A percentile compares a stretch with the other conserved stretches of the same genome.
phyloP scores from a whole-genome alignment of 1,139 yeast genomes.

The Casaregolazyma lundiana region DNA sequence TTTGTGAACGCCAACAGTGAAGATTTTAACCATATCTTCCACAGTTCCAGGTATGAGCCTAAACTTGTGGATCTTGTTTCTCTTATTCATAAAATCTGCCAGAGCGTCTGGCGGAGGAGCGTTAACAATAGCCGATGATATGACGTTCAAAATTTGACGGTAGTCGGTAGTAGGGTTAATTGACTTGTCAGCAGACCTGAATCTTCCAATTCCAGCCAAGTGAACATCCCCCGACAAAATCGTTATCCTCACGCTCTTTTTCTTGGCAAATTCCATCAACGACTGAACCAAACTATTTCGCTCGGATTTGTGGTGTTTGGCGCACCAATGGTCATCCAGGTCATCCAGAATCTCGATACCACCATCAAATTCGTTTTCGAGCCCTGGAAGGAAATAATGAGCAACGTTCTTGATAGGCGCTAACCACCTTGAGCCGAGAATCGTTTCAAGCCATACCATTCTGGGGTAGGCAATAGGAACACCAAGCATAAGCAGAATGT shows the following conservation, averaged over 20 bases:
- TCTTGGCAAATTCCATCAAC: conserved; percentile 60
- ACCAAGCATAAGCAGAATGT: conserved; percentile 76
- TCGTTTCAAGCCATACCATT: conserved; percentile 78
- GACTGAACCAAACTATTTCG: conserved; percentile 57
- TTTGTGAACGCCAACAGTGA: conserved; percentile 52
- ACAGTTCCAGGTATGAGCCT: conserved; percentile 49
- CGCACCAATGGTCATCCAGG: conserved; percentile 95
- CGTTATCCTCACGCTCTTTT: conserved; percentile 66
- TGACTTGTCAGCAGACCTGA: conserved; percentile 51
- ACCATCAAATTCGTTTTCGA: conserved; percentile 86
- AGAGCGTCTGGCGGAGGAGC: conserved; percentile 89
- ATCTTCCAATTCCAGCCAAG: conserved; percentile 75
- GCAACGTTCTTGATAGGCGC: conserved; percentile 68
- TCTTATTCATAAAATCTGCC: conserved; percentile 62
- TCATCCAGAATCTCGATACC: conserved; percentile 87
- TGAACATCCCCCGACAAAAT: conserved; percentile 93
- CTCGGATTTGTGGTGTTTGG: conserved; percentile 74
- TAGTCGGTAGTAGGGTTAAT: conserved; percentile 64
- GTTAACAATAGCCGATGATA: conserved; percentile 84
- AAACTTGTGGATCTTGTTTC: conserved; percentile 56
- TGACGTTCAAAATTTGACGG: conserved; percentile 73
- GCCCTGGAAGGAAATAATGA: conserved; percentile 55
- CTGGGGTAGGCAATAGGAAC: conserved; percentile 95
- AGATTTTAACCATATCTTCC: conserved; percentile 77
- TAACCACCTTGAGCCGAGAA: conserved; percentile 53